phyloP scores from a whole-genome alignment of 2,329 filamentous ascomycete genomes.

The Cephalotrichum gorgonifer region DNA sequence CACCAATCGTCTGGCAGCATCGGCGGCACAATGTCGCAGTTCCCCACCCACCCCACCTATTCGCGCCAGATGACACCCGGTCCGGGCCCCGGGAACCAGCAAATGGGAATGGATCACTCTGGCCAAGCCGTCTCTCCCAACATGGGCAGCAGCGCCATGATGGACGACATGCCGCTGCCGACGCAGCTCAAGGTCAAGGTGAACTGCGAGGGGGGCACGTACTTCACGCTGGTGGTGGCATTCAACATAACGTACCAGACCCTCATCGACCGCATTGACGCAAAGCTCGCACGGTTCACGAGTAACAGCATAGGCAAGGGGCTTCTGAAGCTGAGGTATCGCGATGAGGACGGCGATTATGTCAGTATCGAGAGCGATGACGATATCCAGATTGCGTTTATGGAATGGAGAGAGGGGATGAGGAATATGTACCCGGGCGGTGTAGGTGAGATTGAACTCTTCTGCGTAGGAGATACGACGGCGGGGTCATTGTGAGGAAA shows the following conservation, averaged over 20 bases:
- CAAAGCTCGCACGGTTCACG: constrained; percentile 82
- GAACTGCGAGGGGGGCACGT: constrained; percentile 74
- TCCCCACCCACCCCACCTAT: constrained; percentile 44
- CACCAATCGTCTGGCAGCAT: constrained; percentile 37
- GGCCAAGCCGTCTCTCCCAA: constrained; percentile 34
- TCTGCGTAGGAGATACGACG: constrained; percentile 52
- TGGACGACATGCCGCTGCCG: constrained; percentile 38
- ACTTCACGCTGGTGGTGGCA: constrained; percentile 89
- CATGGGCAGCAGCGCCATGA: constrained; percentile 20
- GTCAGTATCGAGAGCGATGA: constrained; percentile 93
- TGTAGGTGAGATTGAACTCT: constrained; percentile 84
- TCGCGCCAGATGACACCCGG: constrained; percentile 33
- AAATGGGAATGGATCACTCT: constrained; percentile 19
- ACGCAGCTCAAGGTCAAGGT: constrained; percentile 93
- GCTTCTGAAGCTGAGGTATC: constrained; percentile 78
- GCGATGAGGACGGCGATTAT: constrained; percentile 85
- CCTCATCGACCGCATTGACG: constrained; percentile 89
- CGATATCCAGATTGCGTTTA: constrained; percentile 90
- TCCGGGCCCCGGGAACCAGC: constrained; percentile 18
- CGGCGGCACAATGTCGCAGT: constrained; percentile 43
- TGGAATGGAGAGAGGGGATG: constrained; percentile 76
- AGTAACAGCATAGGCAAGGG: constrained; percentile 73
- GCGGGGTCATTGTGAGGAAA: neutral
- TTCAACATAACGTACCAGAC: constrained; percentile 94
- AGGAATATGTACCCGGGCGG: constrained; percentile 50